These are phyloP conservation scores for Fusarium nurragi DNA, from an alignment of 2,329 filamentous ascomycete genomes.

Conservation along the genomic window DNA sequence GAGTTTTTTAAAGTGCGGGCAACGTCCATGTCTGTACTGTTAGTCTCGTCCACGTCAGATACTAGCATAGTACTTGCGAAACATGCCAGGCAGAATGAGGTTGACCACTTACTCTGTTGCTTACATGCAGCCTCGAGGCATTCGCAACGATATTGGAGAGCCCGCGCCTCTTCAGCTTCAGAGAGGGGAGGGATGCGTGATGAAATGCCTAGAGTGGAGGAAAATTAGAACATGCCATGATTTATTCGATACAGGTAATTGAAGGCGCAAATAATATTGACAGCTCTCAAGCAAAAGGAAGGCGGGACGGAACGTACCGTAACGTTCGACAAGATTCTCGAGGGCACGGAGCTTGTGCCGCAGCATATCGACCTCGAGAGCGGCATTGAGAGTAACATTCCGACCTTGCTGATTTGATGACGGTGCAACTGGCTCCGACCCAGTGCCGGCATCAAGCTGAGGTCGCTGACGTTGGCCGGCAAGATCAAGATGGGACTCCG, in stretches of 20 bases:
- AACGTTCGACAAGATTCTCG: conserved; percentile 58
- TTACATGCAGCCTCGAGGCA: conserved; percentile 64
- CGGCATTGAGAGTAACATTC: conserved; percentile 58
- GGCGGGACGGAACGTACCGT: conserved; percentile 54
- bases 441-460: conserved; percentile 62
- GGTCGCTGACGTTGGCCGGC: conserved; percentile 53
- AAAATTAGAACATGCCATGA: conserved; percentile 28
- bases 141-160: conserved; percentile 67
- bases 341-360: conserved; percentile 64
- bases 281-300: conserved; percentile 9
- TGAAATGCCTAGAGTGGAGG: conserved; percentile 39
- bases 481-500: conserved; percentile 46
- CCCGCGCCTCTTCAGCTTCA: conserved; percentile 65
- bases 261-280: conserved; percentile 14
- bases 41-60: conserved; percentile 23
- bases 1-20: conserved; percentile 45
- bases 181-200: conserved; percentile 57
- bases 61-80: not conserved
- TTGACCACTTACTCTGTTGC: conserved; percentile 46
- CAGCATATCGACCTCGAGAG: conserved; percentile 63
- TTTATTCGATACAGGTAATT: conserved; percentile 6
- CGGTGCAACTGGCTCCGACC: conserved; percentile 59
- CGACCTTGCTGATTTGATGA: conserved; percentile 59
- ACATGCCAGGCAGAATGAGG: not conserved
- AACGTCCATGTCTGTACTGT: conserved; percentile 47